Base-by-base conservation (phyloP, 192 early-diverging fungal genomes). In the Coemansia sp. region DNA sequence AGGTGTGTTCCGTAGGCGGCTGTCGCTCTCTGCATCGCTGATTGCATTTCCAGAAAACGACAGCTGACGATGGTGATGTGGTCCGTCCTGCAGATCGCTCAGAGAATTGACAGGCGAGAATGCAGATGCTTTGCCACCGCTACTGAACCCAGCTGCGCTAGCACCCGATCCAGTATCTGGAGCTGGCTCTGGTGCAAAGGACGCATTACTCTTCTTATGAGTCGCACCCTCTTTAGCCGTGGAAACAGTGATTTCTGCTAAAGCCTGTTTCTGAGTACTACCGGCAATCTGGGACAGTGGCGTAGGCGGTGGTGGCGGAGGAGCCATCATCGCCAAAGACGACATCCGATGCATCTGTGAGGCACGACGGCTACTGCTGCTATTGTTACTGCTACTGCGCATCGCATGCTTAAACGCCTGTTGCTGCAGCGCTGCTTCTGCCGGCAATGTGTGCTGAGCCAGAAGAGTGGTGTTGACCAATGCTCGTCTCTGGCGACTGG, bases 391-490 rank as follows among this genome's bases (percentile, higher is more conserved):
- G 60, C 49, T 3, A 48, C 48, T 22, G 17, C 66, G 71, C 54
- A 65, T 31, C 3, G 61, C 62, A 29, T 59, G 64, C 33, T 61
- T 66, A 34, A 75, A 61, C 3, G 60, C 45, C 17, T 71, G 64
- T n/a, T 67, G 68, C 56, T 67, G 60, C 32, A 69, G 32, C 1
- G 62, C 33, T 10, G 65, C 64, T 20, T 76, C 75, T 2, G 76
- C 52, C 0, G 70, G 63, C 59, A 79, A 60, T 8, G 80, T 82
- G 52, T 82, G 80, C 61, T 82, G 80, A 2, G 80, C 64, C 31
- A 82, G 58, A 34, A 82, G 68, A 33, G 75, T 82, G 25, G 80
- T 71, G 45, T 63, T 72, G 34, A 82, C 67, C 51, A 82, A 57
- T 38, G 80, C 71, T 0, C 80, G 63, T 16, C 80, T 61, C 65